phyloP scores from a whole-genome alignment of 2,329 filamentous ascomycete species.

The Colletotrichum sublineola region DNA sequence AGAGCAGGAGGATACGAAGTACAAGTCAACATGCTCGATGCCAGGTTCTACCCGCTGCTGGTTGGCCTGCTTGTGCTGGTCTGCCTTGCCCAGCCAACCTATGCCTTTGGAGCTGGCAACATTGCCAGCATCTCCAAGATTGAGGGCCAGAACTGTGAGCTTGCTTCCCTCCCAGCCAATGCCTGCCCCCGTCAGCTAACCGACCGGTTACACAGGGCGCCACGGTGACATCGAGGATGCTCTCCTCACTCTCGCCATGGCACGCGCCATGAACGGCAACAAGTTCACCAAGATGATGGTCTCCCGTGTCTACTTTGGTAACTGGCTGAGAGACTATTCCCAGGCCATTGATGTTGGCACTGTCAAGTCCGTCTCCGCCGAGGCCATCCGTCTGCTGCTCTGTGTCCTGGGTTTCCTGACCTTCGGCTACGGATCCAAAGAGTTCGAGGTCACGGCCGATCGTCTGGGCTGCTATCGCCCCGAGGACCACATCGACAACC shows the following conservation, averaged over 20 bases:
- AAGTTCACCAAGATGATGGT: slow-evolving; percentile 92
- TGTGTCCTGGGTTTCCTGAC: slow-evolving; percentile 92
- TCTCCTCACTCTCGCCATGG: slow-evolving; percentile 77
- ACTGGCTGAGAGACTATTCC: slow-evolving; percentile 94
- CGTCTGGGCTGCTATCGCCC: slow-evolving; percentile 85
- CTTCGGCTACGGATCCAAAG: slow-evolving; percentile 85
- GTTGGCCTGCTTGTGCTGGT: slow-evolving; percentile 73
- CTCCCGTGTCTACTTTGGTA: slow-evolving; percentile 93
- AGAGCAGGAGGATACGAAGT: slow-evolving; percentile 21
- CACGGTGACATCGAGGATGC: slow-evolving; percentile 96
- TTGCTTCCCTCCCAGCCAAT: no score
- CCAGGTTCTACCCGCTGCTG: slow-evolving; percentile 64
- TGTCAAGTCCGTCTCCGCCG: slow-evolving; percentile 89
- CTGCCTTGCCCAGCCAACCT: slow-evolving; percentile 74
- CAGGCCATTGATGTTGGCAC: slow-evolving; percentile 95
- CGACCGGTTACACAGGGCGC: slow-evolving; percentile 68
- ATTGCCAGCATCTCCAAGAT: slow-evolving; percentile 85
- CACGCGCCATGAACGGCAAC: slow-evolving; percentile 69
- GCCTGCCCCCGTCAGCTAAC: slow-evolving; percentile 39
- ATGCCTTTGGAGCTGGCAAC: slow-evolving; percentile 90
- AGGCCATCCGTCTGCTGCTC: slow-evolving; percentile 90
- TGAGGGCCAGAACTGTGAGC: slow-evolving; percentile 84
- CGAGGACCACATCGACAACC: slow-evolving; percentile 85
- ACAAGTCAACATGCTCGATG: slow-evolving; percentile 58
- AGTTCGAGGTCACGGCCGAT: slow-evolving; percentile 87